Base-by-base conservation (phyloP, 2,329 filamentous ascomycete genomes). In the Myriosclerotinia scirpicola region DNA sequence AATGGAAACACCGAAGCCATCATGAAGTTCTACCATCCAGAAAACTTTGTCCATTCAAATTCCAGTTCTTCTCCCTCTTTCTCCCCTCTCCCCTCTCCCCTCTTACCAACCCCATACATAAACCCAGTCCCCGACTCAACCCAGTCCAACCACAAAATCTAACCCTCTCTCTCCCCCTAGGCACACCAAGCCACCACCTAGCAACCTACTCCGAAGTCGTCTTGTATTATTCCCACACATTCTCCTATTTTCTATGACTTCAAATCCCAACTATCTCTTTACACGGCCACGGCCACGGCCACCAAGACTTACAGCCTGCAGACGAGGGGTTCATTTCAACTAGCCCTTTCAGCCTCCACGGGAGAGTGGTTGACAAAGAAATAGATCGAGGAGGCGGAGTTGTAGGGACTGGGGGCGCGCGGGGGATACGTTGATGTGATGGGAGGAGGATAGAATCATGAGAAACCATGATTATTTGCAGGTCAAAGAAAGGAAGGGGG, bases 391-490 rank as follows among this genome's bases (percentile, higher is more conserved):
- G 26, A 64, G 1, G 36, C 61, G 14, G 30, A 54, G 26, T 0
- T 34, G 20, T 36, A 34, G 40, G 46, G 46, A 26, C 14, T 64
- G 26, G 40, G 55, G 14, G 61, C 50, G n/a, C n/a, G n/a, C n/a
- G n/a, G n/a, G n/a, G 0, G 55, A 38, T 36, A 55, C 52, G 4
- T 55, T 64, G 48, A 64, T 64, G 61, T 64, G 61, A 52, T 64
- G 61, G 61, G 61, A 55, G 20, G 38, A 46, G 36, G 50, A 64
- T 36, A 48, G 46, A 20, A 64, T 55, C 22, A 0, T 55, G 7
- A 46, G 50, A 14, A 55, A 64, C 46, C 61, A 64, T 64, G 61
- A 64, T 54, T 64, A 64, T 55, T 50, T 64, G 48, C 61, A 64
- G 38, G 1, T 55, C 4, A 64, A 55, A 17, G 36, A 64, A 2